Evolutionary conservation across 441 rosid genomes (phyloP), one percentile per base, ranked within the genome.

Genomic region (Theobroma grandiflorum): DNA sequence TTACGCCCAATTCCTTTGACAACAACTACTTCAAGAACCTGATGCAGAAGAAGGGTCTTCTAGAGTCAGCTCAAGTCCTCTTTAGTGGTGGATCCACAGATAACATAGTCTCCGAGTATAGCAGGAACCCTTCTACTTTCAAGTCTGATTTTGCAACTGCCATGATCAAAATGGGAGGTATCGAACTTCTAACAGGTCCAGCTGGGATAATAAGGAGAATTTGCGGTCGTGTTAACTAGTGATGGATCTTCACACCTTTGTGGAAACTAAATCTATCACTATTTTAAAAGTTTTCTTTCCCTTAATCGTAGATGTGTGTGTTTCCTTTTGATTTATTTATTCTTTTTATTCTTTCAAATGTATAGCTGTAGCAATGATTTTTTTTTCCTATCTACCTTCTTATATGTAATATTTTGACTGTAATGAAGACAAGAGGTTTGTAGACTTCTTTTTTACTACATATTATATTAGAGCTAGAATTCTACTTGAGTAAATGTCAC

Each of bases 131-230:
- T 1, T 72, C 82, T 0, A 75, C 66, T n/a, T 93, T 93, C 76
- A 74, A 65, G 16, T 84, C 87, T 8, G 95, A 91, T 88, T 93
- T 79, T 1, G 88, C 71, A 18, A 83, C 86, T 11, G 90, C 94
- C 11, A 93, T 90, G 93, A 52, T 93, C 22, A 89, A 83, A 69
- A 93, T 93, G 95, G 95, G 92, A 57, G 83, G 91, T 70, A 84
- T 91, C 31, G 79, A 83, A 10, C 85, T 88, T 22, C 85, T 86
- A n/a, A 82, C 86, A 0, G 85, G 86, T 20, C 68, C 88, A 37
- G 77, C 80, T n/a, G 90, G 95, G 0, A 72, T 85, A 62, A 85
- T 90, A 3, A 75, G 91, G 37, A 88, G 64, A 73, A 78, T 84
- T 4, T 90, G 92, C 83, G 81, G 74, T 40, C 85, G 68, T 26